phyloP scores from a whole-genome alignment of 495 filamentous ascomycete species.

The Neurospora sp. region DNA sequence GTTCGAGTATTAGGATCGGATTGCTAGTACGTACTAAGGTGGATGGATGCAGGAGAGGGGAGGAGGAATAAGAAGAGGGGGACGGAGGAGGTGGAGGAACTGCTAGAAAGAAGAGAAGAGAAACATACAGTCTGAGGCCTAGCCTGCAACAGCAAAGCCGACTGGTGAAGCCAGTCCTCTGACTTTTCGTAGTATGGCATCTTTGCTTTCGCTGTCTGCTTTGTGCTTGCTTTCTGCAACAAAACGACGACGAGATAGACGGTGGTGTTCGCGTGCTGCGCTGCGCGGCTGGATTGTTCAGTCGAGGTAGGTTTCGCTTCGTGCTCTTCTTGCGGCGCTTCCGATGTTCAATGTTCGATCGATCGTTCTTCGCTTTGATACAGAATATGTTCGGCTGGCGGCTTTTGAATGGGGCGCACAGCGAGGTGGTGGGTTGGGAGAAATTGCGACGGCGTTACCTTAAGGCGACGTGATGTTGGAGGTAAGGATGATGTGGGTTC shows the following conservation, averaged over 20 bases:
- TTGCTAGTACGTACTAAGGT: neutral
- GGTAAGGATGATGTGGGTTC: neutral
- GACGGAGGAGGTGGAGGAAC: neutral
- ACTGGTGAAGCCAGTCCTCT: conserved; percentile 44
- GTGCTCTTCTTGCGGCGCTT: neutral
- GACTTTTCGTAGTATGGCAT: conserved; percentile 46
- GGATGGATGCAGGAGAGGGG: neutral
- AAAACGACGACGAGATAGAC: neutral
- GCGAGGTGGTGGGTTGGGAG: neutral
- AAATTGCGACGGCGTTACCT: neutral
- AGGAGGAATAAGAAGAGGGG: neutral
- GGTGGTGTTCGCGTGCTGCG: neutral
- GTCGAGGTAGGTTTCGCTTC: neutral
- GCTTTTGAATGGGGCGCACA: neutral
- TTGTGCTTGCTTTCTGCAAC: neutral
- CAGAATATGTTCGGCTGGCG: neutral
- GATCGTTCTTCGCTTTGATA: neutral
- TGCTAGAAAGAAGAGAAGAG: no score
- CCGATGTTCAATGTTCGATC: neutral
- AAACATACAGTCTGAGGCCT: conserved; percentile 34
- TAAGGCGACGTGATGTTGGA: neutral
- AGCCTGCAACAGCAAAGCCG: conserved; percentile 37
- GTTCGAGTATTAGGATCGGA: neutral
- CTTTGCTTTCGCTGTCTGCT: neutral
- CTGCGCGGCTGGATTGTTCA: neutral